These are phyloP conservation scores for Penicillium samsonianum DNA, from an alignment of 495 filamentous ascomycete genomes.

Conservation along the genomic window DNA sequence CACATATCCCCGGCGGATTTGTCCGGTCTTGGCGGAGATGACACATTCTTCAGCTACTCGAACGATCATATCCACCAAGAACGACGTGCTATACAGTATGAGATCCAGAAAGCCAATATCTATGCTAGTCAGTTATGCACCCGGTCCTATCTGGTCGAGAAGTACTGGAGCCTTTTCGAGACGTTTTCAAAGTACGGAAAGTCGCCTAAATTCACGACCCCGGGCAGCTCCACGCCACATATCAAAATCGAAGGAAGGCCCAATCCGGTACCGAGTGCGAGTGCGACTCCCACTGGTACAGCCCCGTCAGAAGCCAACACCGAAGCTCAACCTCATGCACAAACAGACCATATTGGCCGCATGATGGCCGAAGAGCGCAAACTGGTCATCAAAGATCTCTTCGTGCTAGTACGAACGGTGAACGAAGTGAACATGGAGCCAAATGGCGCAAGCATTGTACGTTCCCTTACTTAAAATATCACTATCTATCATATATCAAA, in stretches of 20 bases:
- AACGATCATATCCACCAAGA: conserved; percentile 34
- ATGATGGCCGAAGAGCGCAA: conserved; percentile 70
- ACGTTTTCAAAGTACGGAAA: conserved; percentile 43
- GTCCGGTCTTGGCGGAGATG: conserved; percentile 21
- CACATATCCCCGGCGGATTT: conserved; percentile 9
- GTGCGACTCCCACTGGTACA: not conserved
- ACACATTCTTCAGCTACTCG: conserved; percentile 24
- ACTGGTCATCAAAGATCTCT: conserved; percentile 71
- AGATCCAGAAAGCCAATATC: conserved; percentile 85
- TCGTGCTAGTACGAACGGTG: conserved; percentile 67
- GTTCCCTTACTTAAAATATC: conserved; percentile 19
- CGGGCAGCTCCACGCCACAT: conserved; percentile 15
- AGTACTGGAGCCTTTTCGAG: conserved; percentile 69
- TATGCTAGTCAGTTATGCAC: conserved; percentile 73
- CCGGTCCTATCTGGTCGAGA: conserved; percentile 78
- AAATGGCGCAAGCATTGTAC: conserved; percentile 69
- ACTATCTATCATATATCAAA: conserved; percentile 1
- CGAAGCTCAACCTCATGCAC: conserved; percentile 28
- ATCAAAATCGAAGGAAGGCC: conserved; percentile 23
- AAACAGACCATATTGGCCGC: conserved; percentile 50
- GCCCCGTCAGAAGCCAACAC: conserved; percentile 6
- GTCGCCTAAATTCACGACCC: conserved; percentile 24
- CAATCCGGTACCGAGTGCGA: not conserved
- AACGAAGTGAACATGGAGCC: conserved; percentile 81
- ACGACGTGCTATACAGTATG: conserved; percentile 62